Conservation (phyloP, 73 alveolate genomes). For the Tetrahymena elliotti region DNA sequence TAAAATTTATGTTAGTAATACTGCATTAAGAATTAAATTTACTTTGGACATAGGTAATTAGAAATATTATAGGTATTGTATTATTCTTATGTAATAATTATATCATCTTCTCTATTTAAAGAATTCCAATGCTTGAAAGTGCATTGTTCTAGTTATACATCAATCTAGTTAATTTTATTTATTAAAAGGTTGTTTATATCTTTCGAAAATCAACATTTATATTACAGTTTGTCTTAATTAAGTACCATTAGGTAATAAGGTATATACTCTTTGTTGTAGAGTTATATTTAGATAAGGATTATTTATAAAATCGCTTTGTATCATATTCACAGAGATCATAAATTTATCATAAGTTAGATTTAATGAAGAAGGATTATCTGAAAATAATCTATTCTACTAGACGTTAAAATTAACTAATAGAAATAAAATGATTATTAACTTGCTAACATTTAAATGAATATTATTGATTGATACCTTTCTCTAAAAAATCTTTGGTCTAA, state of each 20-base stretch:
- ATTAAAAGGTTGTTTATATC: too few relatives aligned
- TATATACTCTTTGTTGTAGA: slow-evolving; percentile 10
- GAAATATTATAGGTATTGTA: not conserved
- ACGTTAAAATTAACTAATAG: not conserved
- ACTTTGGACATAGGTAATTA: slow-evolving; percentile 28
- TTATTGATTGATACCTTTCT: not conserved
- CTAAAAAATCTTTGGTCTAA: not conserved
- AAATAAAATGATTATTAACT: not conserved
- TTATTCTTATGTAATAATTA: not conserved
- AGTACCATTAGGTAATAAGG: slow-evolving; percentile 8
- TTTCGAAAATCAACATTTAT: too few relatives aligned
- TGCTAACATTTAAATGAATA: too few relatives aligned
- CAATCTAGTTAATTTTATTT: not conserved
- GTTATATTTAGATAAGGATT: slow-evolving; percentile 33
- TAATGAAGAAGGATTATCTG: not conserved
- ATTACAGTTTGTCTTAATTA: not conserved
- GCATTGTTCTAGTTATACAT: slow-evolving; percentile 21
- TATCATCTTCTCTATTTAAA: not conserved
- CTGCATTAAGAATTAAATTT: not conserved
- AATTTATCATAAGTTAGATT: not conserved
- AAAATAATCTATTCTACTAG: not conserved
- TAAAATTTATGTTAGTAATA: not conserved
- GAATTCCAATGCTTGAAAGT: slow-evolving; percentile 9
- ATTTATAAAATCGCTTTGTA: slow-evolving; percentile 10
- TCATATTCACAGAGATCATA: slow-evolving; percentile 33